Conservation (phyloP, 768 basidiomycete genomes). For the Russula sp. region DNA sequence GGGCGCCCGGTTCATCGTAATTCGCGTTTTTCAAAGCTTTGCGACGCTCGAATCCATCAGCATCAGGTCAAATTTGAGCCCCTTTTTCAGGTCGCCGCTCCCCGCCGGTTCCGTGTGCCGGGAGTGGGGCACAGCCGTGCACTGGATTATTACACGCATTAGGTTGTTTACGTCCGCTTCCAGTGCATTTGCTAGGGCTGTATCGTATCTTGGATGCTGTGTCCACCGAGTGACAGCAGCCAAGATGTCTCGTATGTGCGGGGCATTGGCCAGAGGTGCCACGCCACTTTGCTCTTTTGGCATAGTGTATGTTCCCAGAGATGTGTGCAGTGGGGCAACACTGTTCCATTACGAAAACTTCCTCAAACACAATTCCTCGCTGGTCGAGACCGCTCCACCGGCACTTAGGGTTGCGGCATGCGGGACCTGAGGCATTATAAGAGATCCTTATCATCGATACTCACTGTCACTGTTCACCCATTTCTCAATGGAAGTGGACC, state of each 20-base stretch:
- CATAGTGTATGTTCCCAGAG: not conserved
- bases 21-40: not conserved
- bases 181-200: not conserved
- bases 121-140: not conserved
- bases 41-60: not conserved
- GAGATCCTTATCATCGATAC: not conserved
- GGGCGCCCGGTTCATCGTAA: not conserved
- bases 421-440: conserved; percentile 3
- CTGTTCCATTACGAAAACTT: conserved; percentile 4
- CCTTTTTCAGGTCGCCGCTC: not conserved
- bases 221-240: not conserved
- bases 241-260: not conserved
- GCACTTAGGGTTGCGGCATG: not conserved
- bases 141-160: not conserved
- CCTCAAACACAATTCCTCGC: not conserved
- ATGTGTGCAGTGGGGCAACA: not conserved
- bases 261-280: not conserved
- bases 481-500: not conserved
- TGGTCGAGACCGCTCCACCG: conserved; percentile 13
- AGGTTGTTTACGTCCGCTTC: conserved; percentile 4
- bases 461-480: not conserved
- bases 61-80: too few relatives aligned
- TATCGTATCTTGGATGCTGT: not conserved
- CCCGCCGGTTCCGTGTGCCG: not conserved
- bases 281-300: conserved; percentile 7